Evolutionary conservation across 768 basidiomycete species (phyloP), one percentile per base, ranked within the genome.

Genomic region (Boletus reticulatus): DNA sequence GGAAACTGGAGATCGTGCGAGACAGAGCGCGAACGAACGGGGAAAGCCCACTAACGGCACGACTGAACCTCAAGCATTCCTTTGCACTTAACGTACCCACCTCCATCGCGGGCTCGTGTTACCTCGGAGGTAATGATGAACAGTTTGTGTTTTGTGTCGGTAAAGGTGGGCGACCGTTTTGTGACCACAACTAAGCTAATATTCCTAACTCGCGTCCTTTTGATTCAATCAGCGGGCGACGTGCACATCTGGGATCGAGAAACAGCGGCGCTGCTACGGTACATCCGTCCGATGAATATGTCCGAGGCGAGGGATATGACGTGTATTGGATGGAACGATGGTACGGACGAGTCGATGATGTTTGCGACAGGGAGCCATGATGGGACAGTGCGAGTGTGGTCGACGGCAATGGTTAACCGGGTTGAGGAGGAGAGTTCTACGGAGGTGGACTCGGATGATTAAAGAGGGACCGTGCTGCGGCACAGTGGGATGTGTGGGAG

Each of bases 231-330:
- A 91, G 89, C 81, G 58, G 91, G 90, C 1, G 87, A 91, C 58
- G 88, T 93, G 14, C 86, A 89, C 61, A 84, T 92, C 24, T 93
- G 91, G 91, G 91, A 93, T 63, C 84, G 84, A 52, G 89, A 91
- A 70, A 87, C 86, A 13, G 91, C 82, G 3, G 78, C 82, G 10
- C 70, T 91, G 9, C 72, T 92, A 4, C 88, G 89, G 51, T 80
- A 85, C 55, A 76, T 92, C 46, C 83, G 80, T 4, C 78, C 83
- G 17, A 84, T 84, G 31, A 60, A 67, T n/a, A 48, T 62, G 37
- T 75, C 80, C 41, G 81, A 81, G 10, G 10, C 54, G 50, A 84
- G 84, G 29, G 88, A 91, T 58, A 67, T 92, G 62, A 92, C 89
- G 11, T 88, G 87, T 57, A 80, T 91, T 19, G 87, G 87, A n/a